Evolutionary conservation across 2,329 filamentous ascomycete genomes (phyloP).

Genomic region (Aspergillus sp.): DNA sequence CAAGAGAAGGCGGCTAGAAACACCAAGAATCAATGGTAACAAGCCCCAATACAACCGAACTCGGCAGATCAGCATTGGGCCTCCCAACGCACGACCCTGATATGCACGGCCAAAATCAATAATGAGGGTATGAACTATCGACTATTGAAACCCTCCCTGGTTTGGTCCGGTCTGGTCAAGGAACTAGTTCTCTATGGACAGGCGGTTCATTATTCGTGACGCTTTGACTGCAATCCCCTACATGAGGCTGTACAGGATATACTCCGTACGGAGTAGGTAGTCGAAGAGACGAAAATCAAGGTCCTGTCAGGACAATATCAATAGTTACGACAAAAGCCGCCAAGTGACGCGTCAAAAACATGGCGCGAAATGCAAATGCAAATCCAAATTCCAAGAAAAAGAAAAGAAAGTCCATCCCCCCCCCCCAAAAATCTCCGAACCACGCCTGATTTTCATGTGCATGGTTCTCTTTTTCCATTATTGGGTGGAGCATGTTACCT

Average conservation of each 20-base stretch:
- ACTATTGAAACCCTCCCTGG: neutral
- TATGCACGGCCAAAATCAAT: neutral
- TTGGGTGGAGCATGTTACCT: conserved; percentile 1
- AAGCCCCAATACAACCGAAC: neutral
- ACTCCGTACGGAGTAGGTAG: no score
- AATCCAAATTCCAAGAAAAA: neutral
- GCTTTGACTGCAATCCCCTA: neutral
- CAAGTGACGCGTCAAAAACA: neutral
- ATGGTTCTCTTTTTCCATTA: neutral
- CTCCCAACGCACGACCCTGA: neutral
- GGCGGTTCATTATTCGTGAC: no score
- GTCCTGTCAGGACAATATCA: neutral
- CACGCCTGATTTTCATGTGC: conserved; percentile 5
- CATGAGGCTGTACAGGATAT: no score
- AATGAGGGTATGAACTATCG: neutral
- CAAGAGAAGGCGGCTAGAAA: neutral
- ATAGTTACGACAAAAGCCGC: neutral
- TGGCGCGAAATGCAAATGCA: neutral
- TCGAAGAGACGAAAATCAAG: neutral
- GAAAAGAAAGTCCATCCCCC: neutral
- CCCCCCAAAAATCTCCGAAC: conserved; percentile 6
- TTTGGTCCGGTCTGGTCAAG: neutral
- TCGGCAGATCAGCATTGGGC: neutral
- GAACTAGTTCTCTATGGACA: neutral
- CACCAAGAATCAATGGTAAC: neutral